Base-by-base conservation (phyloP, 495 filamentous ascomycete species). In the Podospora conica region DNA sequence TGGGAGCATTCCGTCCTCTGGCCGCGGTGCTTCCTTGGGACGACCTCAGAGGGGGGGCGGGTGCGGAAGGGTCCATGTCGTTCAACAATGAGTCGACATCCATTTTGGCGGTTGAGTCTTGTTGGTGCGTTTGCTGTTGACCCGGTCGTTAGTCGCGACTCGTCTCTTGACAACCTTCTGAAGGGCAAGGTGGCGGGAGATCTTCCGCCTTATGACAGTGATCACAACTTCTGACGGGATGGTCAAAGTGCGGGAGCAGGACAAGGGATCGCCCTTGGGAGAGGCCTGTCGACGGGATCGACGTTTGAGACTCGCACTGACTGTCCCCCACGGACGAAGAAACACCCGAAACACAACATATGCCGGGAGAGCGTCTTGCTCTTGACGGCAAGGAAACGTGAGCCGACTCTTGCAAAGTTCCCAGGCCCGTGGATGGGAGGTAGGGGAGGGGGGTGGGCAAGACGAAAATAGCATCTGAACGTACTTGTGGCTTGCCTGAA, bases 281-380 rank as follows among this genome's bases (percentile, higher is more conserved):
- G 67, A 65, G 53, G 25, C 63, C 65, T 69, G 65, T 68, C 61
- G 61, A 67, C 62, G 68, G 68, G 73, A 75, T 75, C 71, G 73
- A 71, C 73, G 73, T 73, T 73, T 73, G 73, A 75, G 68, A 66
- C 64, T 73, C 69, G 71, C 73, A 75, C 69, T 70, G 71, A 73
- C 73, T 61, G 69, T 61, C 60, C 71, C 66, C 71, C 66, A 70
- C 67, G 61, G 61, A 66, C 58, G 62, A 68, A 63, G 66, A 72
- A 67, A 70, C 68, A 70, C 63, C 66, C 73, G 71, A 75, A 73
- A 73, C 73, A 67, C 69, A 60, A 63, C 33, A 53, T 68, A 69
- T 66, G 68, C 67, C 66, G 68, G 66, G 40, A n/a, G 40, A 48
- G 9, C 15, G 6, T 48, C 40, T 48, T 8, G 40, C 18, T 48